Evolutionary conservation across 495 filamentous ascomycete genomes (phyloP).

Genomic region (Pyrenula massariospora): DNA sequence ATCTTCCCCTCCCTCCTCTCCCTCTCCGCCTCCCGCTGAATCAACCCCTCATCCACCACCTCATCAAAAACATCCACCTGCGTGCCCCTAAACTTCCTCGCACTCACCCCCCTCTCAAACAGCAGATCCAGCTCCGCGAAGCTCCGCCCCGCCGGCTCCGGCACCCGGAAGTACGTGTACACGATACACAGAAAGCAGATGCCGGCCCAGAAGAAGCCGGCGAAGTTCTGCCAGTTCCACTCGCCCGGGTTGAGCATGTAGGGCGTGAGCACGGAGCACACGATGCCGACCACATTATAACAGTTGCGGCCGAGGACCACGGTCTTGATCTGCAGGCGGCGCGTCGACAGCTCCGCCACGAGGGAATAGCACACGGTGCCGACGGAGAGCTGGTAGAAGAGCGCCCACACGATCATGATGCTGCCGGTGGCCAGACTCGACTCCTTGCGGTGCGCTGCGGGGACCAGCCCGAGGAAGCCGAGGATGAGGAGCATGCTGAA

Average conservation of each 20-base stretch:
- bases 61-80: constrained; percentile 58
- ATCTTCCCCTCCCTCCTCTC: constrained; percentile 30
- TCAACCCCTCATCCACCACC: constrained; percentile 34
- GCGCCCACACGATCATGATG: constrained; percentile 61
- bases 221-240: constrained; percentile 65
- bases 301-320: constrained; percentile 58
- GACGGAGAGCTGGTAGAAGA: constrained; percentile 65
- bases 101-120: constrained; percentile 53
- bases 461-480: constrained; percentile 60
- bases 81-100: constrained; percentile 55
- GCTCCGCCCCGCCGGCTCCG: constrained; percentile 56
- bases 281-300: constrained; percentile 61
- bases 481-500: constrained; percentile 58
- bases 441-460: constrained; percentile 35
- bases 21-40: constrained; percentile 30
- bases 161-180: constrained; percentile 66
- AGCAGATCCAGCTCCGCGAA: constrained; percentile 67
- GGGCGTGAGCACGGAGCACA: constrained; percentile 58
- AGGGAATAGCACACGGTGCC: constrained; percentile 72
- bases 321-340: constrained; percentile 67
- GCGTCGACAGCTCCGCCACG: constrained; percentile 62
- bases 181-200: constrained; percentile 62
- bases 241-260: constrained; percentile 66
- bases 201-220: constrained; percentile 77
- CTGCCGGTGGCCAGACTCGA: constrained; percentile 55